Percentiles rank a stretch among this genome's conserved stretches.
These are phyloP conservation scores for Candida fluviatilis DNA, from an alignment of 805 yeast species.

Conservation along the genomic window DNA sequence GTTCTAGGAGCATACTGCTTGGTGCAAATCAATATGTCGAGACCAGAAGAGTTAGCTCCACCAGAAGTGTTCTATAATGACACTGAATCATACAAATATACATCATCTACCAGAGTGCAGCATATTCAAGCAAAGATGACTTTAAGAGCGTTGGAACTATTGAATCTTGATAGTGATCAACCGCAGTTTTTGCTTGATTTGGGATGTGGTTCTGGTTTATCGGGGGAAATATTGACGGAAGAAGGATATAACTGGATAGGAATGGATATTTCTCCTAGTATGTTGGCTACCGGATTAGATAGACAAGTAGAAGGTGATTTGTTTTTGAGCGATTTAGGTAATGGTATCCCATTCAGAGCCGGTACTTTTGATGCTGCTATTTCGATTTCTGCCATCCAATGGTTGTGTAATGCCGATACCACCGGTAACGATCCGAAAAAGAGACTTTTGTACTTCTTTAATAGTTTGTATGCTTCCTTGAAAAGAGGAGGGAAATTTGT, in stretches of 20 bases:
- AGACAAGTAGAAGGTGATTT: constrained; percentile 92
- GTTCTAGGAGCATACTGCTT: neutral
- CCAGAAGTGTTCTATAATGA: constrained; percentile 95
- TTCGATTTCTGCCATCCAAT: constrained; percentile 91
- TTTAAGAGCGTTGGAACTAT: constrained; percentile 80
- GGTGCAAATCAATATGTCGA: constrained; percentile 54
- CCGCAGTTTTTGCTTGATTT: constrained; percentile 78
- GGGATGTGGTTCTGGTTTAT: constrained; percentile 96
- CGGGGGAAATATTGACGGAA: constrained; percentile 90
- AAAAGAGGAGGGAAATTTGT: constrained; percentile 95
- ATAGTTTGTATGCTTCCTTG: constrained; percentile 79
- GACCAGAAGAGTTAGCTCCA: constrained; percentile 96
- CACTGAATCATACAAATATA: constrained; percentile 82
- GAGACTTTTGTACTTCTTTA: constrained; percentile 78
- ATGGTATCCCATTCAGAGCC: constrained; percentile 91
- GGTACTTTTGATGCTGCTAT: constrained; percentile 97
- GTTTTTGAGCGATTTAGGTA: constrained; percentile 87
- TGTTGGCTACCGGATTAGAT: constrained; percentile 92
- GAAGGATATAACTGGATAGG: constrained; percentile 96
- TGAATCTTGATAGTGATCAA: constrained; percentile 60
- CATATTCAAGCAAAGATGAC: constrained; percentile 99
- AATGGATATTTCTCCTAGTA: constrained; percentile 92
- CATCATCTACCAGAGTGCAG: constrained; percentile 92
- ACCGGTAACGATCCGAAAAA: constrained; percentile 76
- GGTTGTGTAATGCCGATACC: constrained; percentile 96